phyloP scores from a whole-genome alignment of 2,329 filamentous ascomycete genomes.

The Penicillium sumatraense region DNA sequence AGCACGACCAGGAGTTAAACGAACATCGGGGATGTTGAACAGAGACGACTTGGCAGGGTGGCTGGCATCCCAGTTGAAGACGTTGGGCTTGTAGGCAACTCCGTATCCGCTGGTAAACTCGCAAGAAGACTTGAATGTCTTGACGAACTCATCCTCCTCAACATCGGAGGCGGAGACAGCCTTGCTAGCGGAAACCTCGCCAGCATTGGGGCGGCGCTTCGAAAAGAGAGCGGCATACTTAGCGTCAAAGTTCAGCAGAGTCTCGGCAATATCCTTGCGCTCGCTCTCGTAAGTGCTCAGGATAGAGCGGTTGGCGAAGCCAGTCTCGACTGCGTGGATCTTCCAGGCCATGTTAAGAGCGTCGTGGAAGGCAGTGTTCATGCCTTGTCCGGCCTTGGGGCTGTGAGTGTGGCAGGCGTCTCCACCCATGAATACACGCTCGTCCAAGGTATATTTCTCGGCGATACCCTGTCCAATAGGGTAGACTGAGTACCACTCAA shows the following conservation, averaged over 20 bases:
- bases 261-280: conserved; percentile 82
- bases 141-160: conserved; percentile 74
- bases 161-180: conserved; percentile 30
- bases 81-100: conserved; percentile 80
- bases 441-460: conserved; percentile 67
- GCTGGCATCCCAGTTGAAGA: conserved; percentile 77
- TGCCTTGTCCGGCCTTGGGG: conserved; percentile 68
- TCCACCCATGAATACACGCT: conserved; percentile 69
- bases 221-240: conserved; percentile 91
- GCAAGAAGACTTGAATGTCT: conserved; percentile 87
- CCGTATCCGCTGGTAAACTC: conserved; percentile 94
- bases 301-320: conserved; percentile 75
- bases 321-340: conserved; percentile 84
- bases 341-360: conserved; percentile 95
- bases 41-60: conserved; percentile 74
- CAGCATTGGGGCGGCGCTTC: conserved; percentile 71
- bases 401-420: conserved; percentile 68
- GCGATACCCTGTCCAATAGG: conserved; percentile 69
- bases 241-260: conserved; percentile 82
- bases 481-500: conserved; percentile 70
- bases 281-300: conserved; percentile 87
- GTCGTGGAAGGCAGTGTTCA: conserved; percentile 64
- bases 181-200: conserved; percentile 70
- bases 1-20: conserved; percentile 73
- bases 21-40: conserved; percentile 69